Base-by-base conservation (phyloP, 2,329 filamentous ascomycete species). In the Trichoderma hamatum region DNA sequence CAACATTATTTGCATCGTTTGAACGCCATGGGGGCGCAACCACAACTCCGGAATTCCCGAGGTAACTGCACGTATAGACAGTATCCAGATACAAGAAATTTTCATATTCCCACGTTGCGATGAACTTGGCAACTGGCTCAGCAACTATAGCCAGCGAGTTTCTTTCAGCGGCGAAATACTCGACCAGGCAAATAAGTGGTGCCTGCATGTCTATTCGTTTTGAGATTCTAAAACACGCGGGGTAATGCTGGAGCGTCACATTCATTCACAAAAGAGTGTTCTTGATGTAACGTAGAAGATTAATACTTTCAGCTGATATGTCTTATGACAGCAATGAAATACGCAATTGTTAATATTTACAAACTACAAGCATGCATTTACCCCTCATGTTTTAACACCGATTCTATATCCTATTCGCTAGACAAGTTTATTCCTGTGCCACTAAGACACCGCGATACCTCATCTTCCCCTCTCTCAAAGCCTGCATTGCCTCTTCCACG, bases 391-490 rank as follows among this genome's bases (percentile, higher is more conserved):
- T 21, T 32, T n/a, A 43, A 43, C 39, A 19, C 39, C 39, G 39
- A 43, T 4, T n/a, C 32, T 28, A 26, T 26, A 46, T 16, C 39
- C 39, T n/a, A 58, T 55, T 49, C 9, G 7, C 34, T 46, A 13
- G 16, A 43, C 39, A 10, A 13, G 28, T 14, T 10, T 6, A 4
- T 49, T 56, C 56, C 39, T 58, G 28, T 3, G 64, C 64, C n/a
- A 67, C 54, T 13, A 67, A 19, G 28, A 67, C 64, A 19, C 54
- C 64, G 3, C 64, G 64, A n/a, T 67, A 67, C n/a, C 63, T 66
- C 63, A 66, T 66, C 16, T 58, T 67, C 16, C 64, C 64, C 16
- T 58, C 64, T 34, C 64, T 28, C 39, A 67, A 30, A 0, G 54
- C 1, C 54, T 67, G 43, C 64, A 67, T 59, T 1, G 54, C 39